phyloP scores from a whole-genome alignment of 148 eudicot genomes.

The Chenopodium album region DNA sequence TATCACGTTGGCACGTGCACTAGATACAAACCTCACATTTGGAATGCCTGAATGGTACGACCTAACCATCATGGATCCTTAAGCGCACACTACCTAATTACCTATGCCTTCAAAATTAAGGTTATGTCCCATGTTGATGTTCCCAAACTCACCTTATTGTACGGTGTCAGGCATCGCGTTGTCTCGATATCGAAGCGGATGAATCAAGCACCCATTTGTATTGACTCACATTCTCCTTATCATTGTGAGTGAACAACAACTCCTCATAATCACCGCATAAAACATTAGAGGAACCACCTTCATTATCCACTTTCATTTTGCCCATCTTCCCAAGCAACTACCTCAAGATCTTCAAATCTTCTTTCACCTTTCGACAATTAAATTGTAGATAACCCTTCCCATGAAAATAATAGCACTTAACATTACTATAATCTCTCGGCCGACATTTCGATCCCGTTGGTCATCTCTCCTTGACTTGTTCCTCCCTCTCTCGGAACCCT shows the following conservation, averaged over 20 bases:
- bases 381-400: neutral
- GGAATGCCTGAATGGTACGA: no score
- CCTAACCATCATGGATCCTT: no score
- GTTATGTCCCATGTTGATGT: no score
- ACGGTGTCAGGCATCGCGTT: no score
- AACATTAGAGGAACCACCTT: neutral
- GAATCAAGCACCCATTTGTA: no score
- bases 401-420: slow-evolving; percentile 3
- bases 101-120: no score
- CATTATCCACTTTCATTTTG: neutral
- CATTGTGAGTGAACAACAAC: neutral
- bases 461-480: neutral
- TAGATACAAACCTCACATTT: no score
- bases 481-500: neutral
- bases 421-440: neutral
- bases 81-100: no score
- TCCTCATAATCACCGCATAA: neutral
- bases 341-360: neutral
- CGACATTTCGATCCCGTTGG: neutral
- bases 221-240: no score
- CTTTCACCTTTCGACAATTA: neutral
- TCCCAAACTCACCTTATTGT: no score
- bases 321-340: neutral
- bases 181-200: no score
- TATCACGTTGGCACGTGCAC: no score